Evolutionary conservation across 1,284 basidiomycete genomes (phyloP).

Genomic region (Cutaneotrichosporon mucoides): DNA sequence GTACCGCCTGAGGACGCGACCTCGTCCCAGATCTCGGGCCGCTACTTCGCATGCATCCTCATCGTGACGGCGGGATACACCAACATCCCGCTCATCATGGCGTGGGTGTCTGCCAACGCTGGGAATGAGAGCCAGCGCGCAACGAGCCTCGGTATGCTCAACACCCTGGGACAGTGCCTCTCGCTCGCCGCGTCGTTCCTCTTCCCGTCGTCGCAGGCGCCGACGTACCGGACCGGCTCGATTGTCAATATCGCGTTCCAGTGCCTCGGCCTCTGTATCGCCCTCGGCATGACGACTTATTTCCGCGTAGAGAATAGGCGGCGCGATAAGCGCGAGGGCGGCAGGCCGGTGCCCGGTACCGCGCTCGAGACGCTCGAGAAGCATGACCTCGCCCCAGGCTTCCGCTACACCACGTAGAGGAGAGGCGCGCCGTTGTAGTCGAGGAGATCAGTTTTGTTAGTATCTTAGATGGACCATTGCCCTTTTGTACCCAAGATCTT

Average conservation of each 20-base stretch:
- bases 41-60: constrained; percentile 50
- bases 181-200: constrained; percentile 49
- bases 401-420: constrained; percentile 13
- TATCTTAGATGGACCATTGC: too few species aligned
- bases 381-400: constrained; percentile 18
- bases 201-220: constrained; percentile 49
- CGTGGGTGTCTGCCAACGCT: constrained; percentile 13
- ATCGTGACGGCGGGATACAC: constrained; percentile 48
- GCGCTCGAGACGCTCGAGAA: constrained; percentile 13
- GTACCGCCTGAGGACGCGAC: constrained; percentile 34
- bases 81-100: constrained; percentile 44
- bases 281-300: constrained; percentile 43
- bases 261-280: constrained; percentile 44
- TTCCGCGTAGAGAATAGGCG: constrained; percentile 48
- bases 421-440: too few species aligned
- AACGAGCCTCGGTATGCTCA: constrained; percentile 51
- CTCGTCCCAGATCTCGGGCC: constrained; percentile 32
- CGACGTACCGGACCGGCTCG: constrained; percentile 48
- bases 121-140: constrained; percentile 41
- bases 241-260: constrained; percentile 51
- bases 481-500: too few species aligned
- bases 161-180: constrained; percentile 51
- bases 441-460: too few species aligned
- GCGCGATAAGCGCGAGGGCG: constrained; percentile 49
- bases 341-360: constrained; percentile 29